A percentile compares a stretch with the other conserved stretches of the same genome.
Evolutionary conservation across 306 rosid species (phyloP).

Genomic region (Prosopis cineraria): DNA sequence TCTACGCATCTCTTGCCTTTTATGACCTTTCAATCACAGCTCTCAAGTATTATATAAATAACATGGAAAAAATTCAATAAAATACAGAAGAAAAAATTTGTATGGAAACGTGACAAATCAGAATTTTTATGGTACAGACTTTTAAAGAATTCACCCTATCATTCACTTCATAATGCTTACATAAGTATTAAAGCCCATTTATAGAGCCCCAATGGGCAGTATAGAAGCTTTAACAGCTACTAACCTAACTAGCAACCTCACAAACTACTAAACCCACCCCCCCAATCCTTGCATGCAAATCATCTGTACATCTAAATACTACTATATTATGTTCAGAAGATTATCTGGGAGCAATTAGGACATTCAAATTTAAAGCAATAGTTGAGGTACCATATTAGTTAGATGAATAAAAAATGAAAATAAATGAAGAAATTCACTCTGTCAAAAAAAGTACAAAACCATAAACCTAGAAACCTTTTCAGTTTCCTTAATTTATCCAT

Average conservation of each 20-base stretch:
- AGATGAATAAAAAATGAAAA: neutral
- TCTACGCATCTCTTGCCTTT: neutral
- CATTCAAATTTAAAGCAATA: neutral
- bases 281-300: neutral
- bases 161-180: neutral
- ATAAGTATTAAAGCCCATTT: neutral
- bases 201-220: neutral
- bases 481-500: neutral
- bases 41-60: neutral
- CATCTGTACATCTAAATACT: neutral
- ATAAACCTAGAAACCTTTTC: neutral
- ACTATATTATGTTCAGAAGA: neutral
- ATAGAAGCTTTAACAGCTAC: neutral
- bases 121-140: neutral
- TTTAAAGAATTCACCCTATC: neutral
- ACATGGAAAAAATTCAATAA: neutral
- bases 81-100: neutral
- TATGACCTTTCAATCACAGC: neutral
- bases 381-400: neutral
- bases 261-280: neutral
- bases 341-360: neutral
- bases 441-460: neutral
- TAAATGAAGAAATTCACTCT: neutral
- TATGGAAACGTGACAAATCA: neutral
- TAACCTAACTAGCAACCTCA: neutral